Evolutionary conservation across 257 asterid genomes (phyloP), one percentile per base, ranked within the genome.

Genomic region (Jasminum sambac): DNA sequence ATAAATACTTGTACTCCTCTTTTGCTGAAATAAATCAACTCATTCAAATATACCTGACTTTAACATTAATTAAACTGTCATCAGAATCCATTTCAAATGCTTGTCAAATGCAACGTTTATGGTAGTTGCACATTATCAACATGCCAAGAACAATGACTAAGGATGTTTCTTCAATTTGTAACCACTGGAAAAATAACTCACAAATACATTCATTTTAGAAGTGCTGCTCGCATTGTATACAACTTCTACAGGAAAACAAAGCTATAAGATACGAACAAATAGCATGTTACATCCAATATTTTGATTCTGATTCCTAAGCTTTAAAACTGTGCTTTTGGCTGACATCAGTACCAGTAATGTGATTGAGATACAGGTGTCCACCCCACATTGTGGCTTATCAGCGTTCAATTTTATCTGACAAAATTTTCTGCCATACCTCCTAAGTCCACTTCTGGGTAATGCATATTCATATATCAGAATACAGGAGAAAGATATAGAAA

Each of bases 31-130:
- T n/a, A n/a, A n/a, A n/a, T n/a, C n/a, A n/a, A n/a, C n/a, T n/a
- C n/a, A n/a, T n/a, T n/a, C n/a, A n/a, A n/a, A n/a, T n/a, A n/a
- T n/a, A n/a, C n/a, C n/a, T n/a, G n/a, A n/a, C n/a, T n/a, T n/a
- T n/a, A n/a, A n/a, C n/a, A n/a, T 66, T 42, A 65, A 6, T 30
- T n/a, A 21, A 43, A 52, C 21, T 40, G 71, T 52, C 36, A 64
- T 75, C 55, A 50, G 62, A 43, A 68, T 48, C 62, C 23, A 55
- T 23, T 55, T 55, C 36, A 55, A 50, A 55, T 55, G 62, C 62
- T 23, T 23, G 34, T 23, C 30, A 55, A 55, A 55, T 9, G 62
- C 62, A 21, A 55, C 36, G 9, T 55, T 55, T 23, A 11, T 55
- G 21, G 36, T 14, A 55, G 30, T 19, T 13, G 23, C 62, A 9